Evolutionary conservation across 2,329 filamentous ascomycete genomes (phyloP), one percentile per base, ranked within the genome.

Genomic region (Phialophora tarda): DNA sequence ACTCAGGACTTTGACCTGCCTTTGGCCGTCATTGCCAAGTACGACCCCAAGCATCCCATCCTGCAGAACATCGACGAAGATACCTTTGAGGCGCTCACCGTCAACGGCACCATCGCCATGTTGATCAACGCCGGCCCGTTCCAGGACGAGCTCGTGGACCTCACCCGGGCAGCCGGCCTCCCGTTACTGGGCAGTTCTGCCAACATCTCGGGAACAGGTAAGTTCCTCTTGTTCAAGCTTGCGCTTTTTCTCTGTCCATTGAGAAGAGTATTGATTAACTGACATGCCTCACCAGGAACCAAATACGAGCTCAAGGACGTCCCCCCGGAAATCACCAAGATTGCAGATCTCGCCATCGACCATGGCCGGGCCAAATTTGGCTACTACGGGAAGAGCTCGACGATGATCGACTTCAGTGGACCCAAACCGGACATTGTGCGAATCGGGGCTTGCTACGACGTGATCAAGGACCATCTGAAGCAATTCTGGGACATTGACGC

Each of bases 341-440:
- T 71, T 1, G 76, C 75, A 2, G 72, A 77, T 70, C 68, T 78
- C 3, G 69, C 76, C 6, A 65, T 78, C 12, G 73, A 78, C 55
- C 76, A 78, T 59, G 75, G 77, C 8, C 62, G 71, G 44, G 70
- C 72, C 48, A 71, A 73, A 47, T 76, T 69, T 56, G 57, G 66
- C n/a, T 24, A 69, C 17, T 73, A 74, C 23, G 66, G 74, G 8
- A 62, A 69, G 12, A 71, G 73, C 24, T 75, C 73, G 17, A 75
- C 74, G 4, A 76, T 76, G 65, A 70, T 76, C 44, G 69, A 77
- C 58, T 74, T 77, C 48, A 61, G 57, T n/a, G 56, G 56, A 14
- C 34, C 32, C 5, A 65, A 69, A 14, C 70, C 71, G 44, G 62
- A 64, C 7, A 24, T 77, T 32, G 32, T 77, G 12, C 69, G 75